Evolutionary conservation across 257 asterid species (phyloP).

Genomic region (Mentha longifolia): DNA sequence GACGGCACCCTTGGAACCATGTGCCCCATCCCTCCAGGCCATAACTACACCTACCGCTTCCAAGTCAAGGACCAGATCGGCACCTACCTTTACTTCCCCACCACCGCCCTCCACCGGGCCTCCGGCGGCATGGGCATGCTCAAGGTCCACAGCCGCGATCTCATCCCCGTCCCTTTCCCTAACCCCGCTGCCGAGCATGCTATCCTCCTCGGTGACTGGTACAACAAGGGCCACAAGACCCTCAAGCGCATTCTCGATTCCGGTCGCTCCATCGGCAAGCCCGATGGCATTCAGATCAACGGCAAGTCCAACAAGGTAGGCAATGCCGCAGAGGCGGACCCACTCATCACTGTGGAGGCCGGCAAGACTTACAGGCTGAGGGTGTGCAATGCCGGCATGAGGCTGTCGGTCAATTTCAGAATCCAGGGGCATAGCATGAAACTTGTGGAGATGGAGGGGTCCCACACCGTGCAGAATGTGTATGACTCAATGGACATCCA

Average conservation of each 20-base stretch:
- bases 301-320: conserved; percentile 47
- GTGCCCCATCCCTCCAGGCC: conserved; percentile 63
- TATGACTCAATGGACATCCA: conserved; percentile 57
- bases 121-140: conserved; percentile 58
- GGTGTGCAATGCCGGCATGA: conserved; percentile 55
- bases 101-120: conserved; percentile 54
- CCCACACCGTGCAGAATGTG: conserved; percentile 53
- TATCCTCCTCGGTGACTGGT: conserved; percentile 57
- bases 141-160: conserved; percentile 56
- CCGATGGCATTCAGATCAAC: conserved; percentile 61
- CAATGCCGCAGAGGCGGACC: conserved; percentile 31
- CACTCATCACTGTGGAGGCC: conserved; percentile 48
- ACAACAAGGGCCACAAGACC: conserved; percentile 60
- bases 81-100: conserved; percentile 53
- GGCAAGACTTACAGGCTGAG: conserved; percentile 59
- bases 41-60: conserved; percentile 54
- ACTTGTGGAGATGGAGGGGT: conserved; percentile 57
- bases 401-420: conserved; percentile 50
- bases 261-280: conserved; percentile 51
- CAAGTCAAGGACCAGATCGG: conserved; percentile 69
- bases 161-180: conserved; percentile 61
- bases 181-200: conserved; percentile 41
- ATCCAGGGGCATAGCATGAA: conserved; percentile 55
- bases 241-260: conserved; percentile 45
- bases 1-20: conserved; percentile 60